Percentiles rank a stretch among this genome's conserved stretches.
Evolutionary conservation across 768 basidiomycete species (phyloP).

Genomic region (Psilocybe tampanensis): DNA sequence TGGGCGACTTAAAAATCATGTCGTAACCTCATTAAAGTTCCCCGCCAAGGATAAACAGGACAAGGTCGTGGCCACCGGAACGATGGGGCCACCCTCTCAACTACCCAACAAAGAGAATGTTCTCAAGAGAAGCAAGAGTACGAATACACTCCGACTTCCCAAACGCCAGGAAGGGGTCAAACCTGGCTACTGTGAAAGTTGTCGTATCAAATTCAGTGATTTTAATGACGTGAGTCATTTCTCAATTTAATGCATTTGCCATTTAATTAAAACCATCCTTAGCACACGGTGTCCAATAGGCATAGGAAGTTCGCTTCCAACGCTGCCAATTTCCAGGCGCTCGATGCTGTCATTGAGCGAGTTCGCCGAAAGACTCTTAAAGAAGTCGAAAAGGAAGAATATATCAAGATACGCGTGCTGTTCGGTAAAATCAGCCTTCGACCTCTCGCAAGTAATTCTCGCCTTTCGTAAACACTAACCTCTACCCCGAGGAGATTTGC

Average conservation of each 20-base stretch:
- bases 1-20: constrained; percentile 62
- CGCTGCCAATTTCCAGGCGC: constrained; percentile 72
- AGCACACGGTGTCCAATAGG: constrained; percentile 76
- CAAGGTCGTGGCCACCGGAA: constrained; percentile 30
- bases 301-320: constrained; percentile 85
- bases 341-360: constrained; percentile 74
- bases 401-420: constrained; percentile 11
- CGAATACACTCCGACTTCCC: constrained; percentile 73
- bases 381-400: constrained; percentile 30
- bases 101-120: constrained; percentile 54
- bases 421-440: neutral
- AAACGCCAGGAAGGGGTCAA: constrained; percentile 86
- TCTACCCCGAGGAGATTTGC: constrained; percentile 9
- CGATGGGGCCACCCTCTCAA: constrained; percentile 71
- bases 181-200: constrained; percentile 98
- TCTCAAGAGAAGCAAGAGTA: constrained; percentile 79
- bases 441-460: neutral
- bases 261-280: neutral
- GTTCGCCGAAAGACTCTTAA: constrained; percentile 48
- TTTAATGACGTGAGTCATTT: constrained; percentile 68
- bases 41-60: constrained; percentile 26
- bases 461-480: neutral
- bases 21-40: constrained; percentile 66
- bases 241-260: constrained; percentile 1
- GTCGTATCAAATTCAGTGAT: constrained; percentile 86